A percentile compares a stretch with the other conserved stretches of the same genome.
These are phyloP conservation scores for Handroanthus guayacan DNA, from an alignment of 257 asterid genomes.

Conservation along the genomic window DNA sequence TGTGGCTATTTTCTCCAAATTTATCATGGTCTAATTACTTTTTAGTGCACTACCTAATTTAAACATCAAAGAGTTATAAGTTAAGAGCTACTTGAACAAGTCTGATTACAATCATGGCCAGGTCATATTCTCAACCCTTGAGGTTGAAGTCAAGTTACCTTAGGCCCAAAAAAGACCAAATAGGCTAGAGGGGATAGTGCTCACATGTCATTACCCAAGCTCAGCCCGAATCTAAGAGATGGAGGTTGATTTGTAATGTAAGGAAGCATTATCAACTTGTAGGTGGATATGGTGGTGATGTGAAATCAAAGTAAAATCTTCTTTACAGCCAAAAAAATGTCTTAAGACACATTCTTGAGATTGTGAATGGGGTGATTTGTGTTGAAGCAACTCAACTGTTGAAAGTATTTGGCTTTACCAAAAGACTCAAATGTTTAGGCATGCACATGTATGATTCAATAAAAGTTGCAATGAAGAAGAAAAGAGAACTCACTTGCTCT, in stretches of 20 bases:
- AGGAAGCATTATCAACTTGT: not conserved
- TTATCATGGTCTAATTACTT: too few species aligned
- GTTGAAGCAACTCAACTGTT: not conserved
- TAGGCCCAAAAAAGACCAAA: too few species aligned
- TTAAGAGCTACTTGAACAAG: too few species aligned
- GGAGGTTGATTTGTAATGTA: not conserved
- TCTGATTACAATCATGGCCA: too few species aligned
- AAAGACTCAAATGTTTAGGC: not conserved
- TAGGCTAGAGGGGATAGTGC: too few species aligned
- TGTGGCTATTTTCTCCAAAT: too few species aligned
- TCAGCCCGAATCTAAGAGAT: too few species aligned
- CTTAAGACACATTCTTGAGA: not conserved
- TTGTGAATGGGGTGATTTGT: not conserved
- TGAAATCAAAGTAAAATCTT: not conserved
- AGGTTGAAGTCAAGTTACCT: too few species aligned
- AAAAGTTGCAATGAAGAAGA: not conserved
- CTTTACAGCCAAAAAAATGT: not conserved
- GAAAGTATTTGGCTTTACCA: not conserved
- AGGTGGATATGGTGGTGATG: not conserved
- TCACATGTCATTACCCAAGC: too few species aligned
- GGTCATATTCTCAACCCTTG: too few species aligned
- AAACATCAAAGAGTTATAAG: too few species aligned
- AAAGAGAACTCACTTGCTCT: constrained; percentile 72
- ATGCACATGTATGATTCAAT: not conserved
- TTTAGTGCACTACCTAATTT: too few species aligned